Percentiles rank a stretch among this genome's conserved stretches.
Evolutionary conservation across 2,329 filamentous ascomycete species (phyloP).

Genomic region (Neofusicoccum sp.): DNA sequence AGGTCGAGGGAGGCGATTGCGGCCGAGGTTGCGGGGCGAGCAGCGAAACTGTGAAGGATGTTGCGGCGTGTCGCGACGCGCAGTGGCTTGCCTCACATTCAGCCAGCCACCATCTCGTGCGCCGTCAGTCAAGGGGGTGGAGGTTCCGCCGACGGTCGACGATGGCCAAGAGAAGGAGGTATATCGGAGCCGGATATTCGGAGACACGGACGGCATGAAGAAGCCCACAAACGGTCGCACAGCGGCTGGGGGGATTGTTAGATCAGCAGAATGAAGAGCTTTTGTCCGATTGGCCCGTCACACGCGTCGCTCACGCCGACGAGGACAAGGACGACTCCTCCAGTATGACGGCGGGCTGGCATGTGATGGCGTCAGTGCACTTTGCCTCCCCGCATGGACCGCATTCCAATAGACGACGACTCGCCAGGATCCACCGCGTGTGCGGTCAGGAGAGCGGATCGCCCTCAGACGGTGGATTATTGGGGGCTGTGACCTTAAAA

Average conservation of each 20-base stretch:
- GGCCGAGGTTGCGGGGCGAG: background rate
- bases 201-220: background rate
- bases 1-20: background rate
- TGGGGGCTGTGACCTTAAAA: background rate
- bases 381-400: background rate
- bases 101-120: too few relatives aligned
- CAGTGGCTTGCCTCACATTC: too few relatives aligned
- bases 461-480: background rate
- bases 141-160: too few relatives aligned
- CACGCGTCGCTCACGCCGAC: background rate
- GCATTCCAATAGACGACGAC: conserved; percentile 5
- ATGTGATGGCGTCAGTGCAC: too few relatives aligned
- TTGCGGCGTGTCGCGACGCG: too few relatives aligned
- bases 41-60: background rate
- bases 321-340: background rate
- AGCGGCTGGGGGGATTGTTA: background rate
- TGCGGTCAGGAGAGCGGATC: background rate
- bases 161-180: background rate
- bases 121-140: too few relatives aligned
- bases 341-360: background rate
- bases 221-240: background rate
- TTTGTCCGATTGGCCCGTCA: background rate
- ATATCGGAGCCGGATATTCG: too few relatives aligned
- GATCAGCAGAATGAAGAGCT: background rate
- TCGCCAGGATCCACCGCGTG: background rate